Base-by-base conservation (phyloP, 768 basidiomycete genomes). In the Mycena vulgaris region DNA sequence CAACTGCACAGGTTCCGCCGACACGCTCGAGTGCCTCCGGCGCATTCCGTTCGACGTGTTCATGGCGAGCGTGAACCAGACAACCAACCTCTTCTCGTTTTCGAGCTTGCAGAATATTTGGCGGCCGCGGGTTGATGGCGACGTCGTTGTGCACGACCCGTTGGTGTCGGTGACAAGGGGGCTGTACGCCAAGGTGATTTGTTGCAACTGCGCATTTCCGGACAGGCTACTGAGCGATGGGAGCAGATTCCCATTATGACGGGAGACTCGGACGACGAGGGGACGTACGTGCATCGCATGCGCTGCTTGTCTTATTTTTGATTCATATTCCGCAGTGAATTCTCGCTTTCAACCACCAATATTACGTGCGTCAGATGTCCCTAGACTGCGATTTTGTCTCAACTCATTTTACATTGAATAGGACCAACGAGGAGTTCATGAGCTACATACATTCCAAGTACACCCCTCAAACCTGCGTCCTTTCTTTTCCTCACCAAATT, bases 101-200 rank as follows among this genome's bases (percentile, higher is more conserved):
- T 63, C 76, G 64, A 78, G 78, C 27, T 59, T 83, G 35, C 63
- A 65, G 0, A 60, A 79, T 40, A 78, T 80, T 2, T 86, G 83
- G 83, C 45, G 75, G 17, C 86, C 85, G 6, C 75, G 81, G 9
- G 79, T 82, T 2, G 86, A 87, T 56, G 84, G 83, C 0, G 72
- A 77, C 0, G 82, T 87, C 65, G 47, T 87, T 25, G 73, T 73
- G 1, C 80, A 77, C 2, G 65, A 77, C 40, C 84, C 84, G 0
- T 74, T 80, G 31, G 49, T 67, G 9, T 75, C 82, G 0, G 76
- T 86, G 0, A 68, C 75, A 45, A 71, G 79, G n/a, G 84, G 85
- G 19, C 74, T 72, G 19, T 78, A 83, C 19, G 80, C 81, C 21
- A 69, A 80, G 57, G 79, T 55, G 16, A 27, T 16, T 8, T 23